Conservation (phyloP, 768 basidiomycete genomes). For the Tulasnella sp. region DNA sequence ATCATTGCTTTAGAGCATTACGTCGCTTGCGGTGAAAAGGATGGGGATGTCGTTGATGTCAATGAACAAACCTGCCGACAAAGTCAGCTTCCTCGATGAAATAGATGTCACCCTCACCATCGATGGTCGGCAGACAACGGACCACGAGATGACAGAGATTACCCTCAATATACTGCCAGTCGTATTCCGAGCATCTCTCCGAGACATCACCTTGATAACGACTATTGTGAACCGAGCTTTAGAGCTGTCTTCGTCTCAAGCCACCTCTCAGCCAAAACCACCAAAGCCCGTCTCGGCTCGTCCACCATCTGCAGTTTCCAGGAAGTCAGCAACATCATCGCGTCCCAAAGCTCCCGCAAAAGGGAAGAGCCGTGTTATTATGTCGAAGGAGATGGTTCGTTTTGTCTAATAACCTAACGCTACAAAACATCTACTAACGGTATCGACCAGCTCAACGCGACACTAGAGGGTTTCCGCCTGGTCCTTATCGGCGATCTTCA, state of each 20-base stretch:
- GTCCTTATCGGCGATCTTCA: slow-evolving; percentile 94
- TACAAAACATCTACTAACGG: slow-evolving; percentile 11
- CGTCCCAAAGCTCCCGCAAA: background rate
- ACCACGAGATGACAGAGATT: slow-evolving; percentile 76
- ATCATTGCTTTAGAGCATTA: slow-evolving; percentile 58
- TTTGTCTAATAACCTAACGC: slow-evolving; percentile 30
- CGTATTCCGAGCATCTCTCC: slow-evolving; percentile 91
- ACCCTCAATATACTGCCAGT: slow-evolving; percentile 82
- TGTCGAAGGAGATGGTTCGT: slow-evolving; percentile 81
- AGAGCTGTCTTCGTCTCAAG: slow-evolving; percentile 60
- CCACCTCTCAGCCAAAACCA: slow-evolving; percentile 35
- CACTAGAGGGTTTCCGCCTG: slow-evolving; percentile 88
- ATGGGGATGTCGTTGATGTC: slow-evolving; percentile 92
- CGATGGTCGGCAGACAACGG: slow-evolving; percentile 75
- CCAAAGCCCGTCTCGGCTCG: background rate
- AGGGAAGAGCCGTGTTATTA: slow-evolving; percentile 47
- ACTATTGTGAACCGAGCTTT: slow-evolving; percentile 85
- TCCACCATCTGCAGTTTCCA: slow-evolving; percentile 1
- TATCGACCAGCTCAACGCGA: slow-evolving; percentile 68
- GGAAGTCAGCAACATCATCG: background rate
- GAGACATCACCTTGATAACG: slow-evolving; percentile 88
- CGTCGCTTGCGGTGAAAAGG: slow-evolving; percentile 75
- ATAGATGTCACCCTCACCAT: slow-evolving; percentile 85
- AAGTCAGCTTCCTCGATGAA: slow-evolving; percentile 90
- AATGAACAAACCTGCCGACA: slow-evolving; percentile 83